Percentiles rank a stretch among this genome's conserved stretches.
These are phyloP conservation scores for Arxiozyma telluris DNA, from an alignment of 1,139 yeast genomes.

Conservation along the genomic window DNA sequence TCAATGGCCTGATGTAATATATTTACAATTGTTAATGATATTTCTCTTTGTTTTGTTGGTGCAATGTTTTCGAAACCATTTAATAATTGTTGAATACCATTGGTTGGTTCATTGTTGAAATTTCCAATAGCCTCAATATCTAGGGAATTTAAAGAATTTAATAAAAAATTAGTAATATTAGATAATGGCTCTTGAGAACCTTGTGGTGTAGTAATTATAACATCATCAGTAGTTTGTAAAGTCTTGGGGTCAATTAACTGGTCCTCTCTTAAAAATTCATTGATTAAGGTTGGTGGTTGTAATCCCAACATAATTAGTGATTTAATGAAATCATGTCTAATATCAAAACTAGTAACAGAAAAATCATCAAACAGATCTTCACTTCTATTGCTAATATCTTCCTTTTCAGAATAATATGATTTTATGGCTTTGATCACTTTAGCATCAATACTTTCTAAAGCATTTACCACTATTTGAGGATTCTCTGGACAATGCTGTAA, in stretches of 20 bases:
- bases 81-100: conserved; percentile 36
- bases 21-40: conserved; percentile 32
- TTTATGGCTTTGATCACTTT: conserved; percentile 29
- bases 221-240: conserved; percentile 25
- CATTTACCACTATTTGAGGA: conserved; percentile 19
- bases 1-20: conserved; percentile 36
- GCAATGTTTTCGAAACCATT: conserved; percentile 35
- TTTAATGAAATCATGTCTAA: conserved; percentile 49
- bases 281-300: conserved; percentile 37
- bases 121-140: conserved; percentile 46
- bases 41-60: conserved; percentile 36
- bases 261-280: conserved; percentile 40
- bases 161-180: conserved; percentile 26
- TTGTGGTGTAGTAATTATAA: conserved; percentile 22
- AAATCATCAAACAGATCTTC: conserved; percentile 36
- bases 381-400: conserved; percentile 23
- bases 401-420: conserved; percentile 27
- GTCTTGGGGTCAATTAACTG: conserved; percentile 31
- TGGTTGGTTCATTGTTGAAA: conserved; percentile 6
- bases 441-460: conserved; percentile 27
- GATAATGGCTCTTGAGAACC: conserved; percentile 24
- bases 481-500: conserved; percentile 20
- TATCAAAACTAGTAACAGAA: conserved; percentile 40
- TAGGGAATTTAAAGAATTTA: conserved; percentile 39
- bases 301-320: conserved; percentile 41